Percentiles rank a stretch among this genome's conserved stretches.
These are phyloP conservation scores for Populus simonii DNA, from an alignment of 345 rosid species.

Conservation along the genomic window DNA sequence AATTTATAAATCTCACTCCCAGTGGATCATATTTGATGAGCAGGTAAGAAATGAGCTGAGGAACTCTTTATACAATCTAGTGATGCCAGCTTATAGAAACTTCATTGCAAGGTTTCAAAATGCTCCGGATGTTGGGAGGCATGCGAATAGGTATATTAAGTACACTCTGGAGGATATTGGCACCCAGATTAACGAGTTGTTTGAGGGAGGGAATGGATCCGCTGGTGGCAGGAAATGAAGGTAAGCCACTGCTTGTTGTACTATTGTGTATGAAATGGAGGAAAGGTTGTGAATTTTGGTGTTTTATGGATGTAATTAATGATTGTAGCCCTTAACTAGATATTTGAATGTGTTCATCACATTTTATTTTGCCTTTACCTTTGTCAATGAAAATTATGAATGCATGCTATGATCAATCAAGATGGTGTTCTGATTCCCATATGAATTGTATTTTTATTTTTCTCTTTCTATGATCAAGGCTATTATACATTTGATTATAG, in stretches of 20 bases:
- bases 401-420: neutral
- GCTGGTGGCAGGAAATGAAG: conserved; percentile 54
- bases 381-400: conserved; percentile 2
- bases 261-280: neutral
- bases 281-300: neutral
- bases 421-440: neutral
- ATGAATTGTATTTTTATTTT: neutral
- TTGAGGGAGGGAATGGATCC: conserved; percentile 45
- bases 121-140: conserved; percentile 54
- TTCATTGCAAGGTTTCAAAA: conserved; percentile 54
- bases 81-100: conserved; percentile 61
- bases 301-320: conserved; percentile 18
- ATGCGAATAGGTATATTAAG: conserved; percentile 40
- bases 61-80: conserved; percentile 36
- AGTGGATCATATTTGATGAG: conserved; percentile 62
- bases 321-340: neutral
- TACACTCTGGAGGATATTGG: conserved; percentile 54
- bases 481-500: neutral
- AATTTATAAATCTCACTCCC: conserved; percentile 49
- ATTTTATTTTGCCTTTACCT: neutral
- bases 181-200: conserved; percentile 49
- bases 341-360: conserved; percentile 13
- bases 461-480: neutral
- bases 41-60: conserved; percentile 62
- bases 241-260: conserved; percentile 22